Evolutionary conservation across 2,329 filamentous ascomycete genomes (phyloP), one percentile per base, ranked within the genome.

Genomic region (Talaromyces rugulosus): DNA sequence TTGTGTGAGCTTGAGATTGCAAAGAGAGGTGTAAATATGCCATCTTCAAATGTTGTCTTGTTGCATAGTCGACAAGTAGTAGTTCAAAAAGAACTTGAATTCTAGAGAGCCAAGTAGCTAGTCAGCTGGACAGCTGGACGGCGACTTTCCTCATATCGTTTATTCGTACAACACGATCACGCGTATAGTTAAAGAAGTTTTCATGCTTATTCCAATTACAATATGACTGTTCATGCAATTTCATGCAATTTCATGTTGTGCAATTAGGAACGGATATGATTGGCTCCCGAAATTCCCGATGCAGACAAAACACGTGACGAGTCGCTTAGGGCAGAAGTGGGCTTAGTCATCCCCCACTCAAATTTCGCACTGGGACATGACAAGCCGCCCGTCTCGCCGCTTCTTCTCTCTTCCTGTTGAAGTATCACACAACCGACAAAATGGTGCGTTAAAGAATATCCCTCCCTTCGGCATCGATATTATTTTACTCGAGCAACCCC

Each of bases 281-380:
- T 53, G 50, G 50, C 50, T 31, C 30, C 50, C 28, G 28, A 30
- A 16, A 23, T 23, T 47, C 23, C 50, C 27, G 27, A 28, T 52
- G 8, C 16, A 31, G 31, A 31, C 11, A 53, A 2, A 16, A 50
- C 62, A 63, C 59, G 62, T 61, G 58, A 66, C 59, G 31, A 53
- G 73, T 72, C 73, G 73, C 68, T 75, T 75, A 74, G 72, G 72
- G 73, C 66, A 70, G 33, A 6, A 11, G 58, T 53, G 64, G 18
- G 65, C 65, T 70, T 67, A 72, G 71, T 74, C 71, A 73, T 71
- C 65, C 71, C 72, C 73, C 73, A 76, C 74, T 74, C 62, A 59
- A 73, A 72, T 73, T 73, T 74, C 70, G 68, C 71, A 74, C 66
- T 69, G 69, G 65, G 68, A 69, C 72, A 65, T 23, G 23, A 23